Evolutionary conservation across 2,329 filamentous ascomycete genomes (phyloP), one percentile per base, ranked within the genome.

Genomic region (Scortechinia acanthostroma): DNA sequence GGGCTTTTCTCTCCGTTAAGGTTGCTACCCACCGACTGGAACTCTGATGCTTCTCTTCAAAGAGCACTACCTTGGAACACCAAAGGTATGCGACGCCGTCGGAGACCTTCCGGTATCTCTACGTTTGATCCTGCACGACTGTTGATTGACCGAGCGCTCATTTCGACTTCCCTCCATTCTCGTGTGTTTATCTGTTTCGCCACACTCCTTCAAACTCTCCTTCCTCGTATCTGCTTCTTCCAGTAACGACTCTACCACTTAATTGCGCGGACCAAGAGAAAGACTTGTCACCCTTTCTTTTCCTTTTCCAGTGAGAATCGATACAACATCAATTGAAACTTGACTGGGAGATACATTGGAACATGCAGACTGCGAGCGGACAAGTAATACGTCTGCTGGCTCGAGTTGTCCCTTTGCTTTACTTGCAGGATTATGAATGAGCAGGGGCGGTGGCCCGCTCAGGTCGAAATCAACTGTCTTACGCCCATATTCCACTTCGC

Each of bases 1-100:
- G 88, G 91, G 91, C 49, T 98, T 98, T 80, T 98, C 93, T 53
- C 87, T 98, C 65, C 90, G 93, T n/a, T n/a, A n/a, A n/a, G n/a
- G n/a, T n/a, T n/a, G n/a, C n/a, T n/a, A n/a, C n/a, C n/a, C n/a
- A n/a, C n/a, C n/a, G n/a, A n/a, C n/a, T n/a, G n/a, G n/a, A n/a
- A n/a, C n/a, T n/a, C n/a, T n/a, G n/a, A n/a, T n/a, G n/a, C n/a
- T n/a, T n/a, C n/a, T n/a, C n/a, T n/a, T n/a, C n/a, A n/a, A n/a
- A n/a, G n/a, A n/a, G n/a, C n/a, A n/a, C n/a, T n/a, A n/a, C n/a
- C n/a, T n/a, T n/a, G n/a, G n/a, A n/a, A n/a, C n/a, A n/a, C n/a
- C n/a, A n/a, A n/a, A n/a, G n/a, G n/a, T n/a, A n/a, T n/a, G n/a
- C n/a, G n/a, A n/a, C n/a, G n/a, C n/a, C n/a, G n/a, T n/a, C n/a